Base-by-base conservation (phyloP, 176 grass and related monocot species). In the Oryza rufipogon region DNA sequence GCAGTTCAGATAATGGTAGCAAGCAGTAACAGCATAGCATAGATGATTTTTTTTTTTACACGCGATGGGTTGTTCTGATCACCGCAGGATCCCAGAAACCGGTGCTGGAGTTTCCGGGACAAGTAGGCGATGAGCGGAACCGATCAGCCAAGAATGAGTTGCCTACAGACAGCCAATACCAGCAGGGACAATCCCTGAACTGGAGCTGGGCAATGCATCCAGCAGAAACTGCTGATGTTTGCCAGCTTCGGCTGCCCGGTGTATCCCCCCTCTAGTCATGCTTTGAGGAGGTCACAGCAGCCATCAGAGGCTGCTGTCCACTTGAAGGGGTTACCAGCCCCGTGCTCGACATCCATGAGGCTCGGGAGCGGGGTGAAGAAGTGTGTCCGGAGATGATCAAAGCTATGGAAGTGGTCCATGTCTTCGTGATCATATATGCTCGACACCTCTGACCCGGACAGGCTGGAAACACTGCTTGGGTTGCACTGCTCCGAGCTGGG, bases 121-220 rank as follows among this genome's bases (percentile, higher is more conserved):
- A 79, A 3, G 70, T 70, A 90, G 84, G 80, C 17, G 16, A 42
- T 9, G 75, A 85, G 79, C 2, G 45, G 72, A 42, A 72, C 23
- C 77, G 66, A 80, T 70, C 1, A 99, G 96, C 96, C 96, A 99
- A 99, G 96, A 94, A 99, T 99, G 93, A 99, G 44, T 99, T 99
- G 96, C 96, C 96, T 86, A 63, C 61, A 36, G 77, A 25, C 66
- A 90, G 78, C 92, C 92, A 81, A 88, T 5, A 45, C 33, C 28
- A 56, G 83, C 52, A 69, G 80, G 68, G 85, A 39, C 56, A 11
- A 77, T 60, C 87, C 90, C 82, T 81, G 33, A 64, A 69, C 85
- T 78, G 71, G 82, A 84, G 69, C 30, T 68, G 74, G 79, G 22
- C 64, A 28, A 44, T 11, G 8, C 1, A 9, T 58, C 76, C 15